Conservation (phyloP, 2,329 filamentous ascomycete species). For the Lachnellula subtilissima region DNA sequence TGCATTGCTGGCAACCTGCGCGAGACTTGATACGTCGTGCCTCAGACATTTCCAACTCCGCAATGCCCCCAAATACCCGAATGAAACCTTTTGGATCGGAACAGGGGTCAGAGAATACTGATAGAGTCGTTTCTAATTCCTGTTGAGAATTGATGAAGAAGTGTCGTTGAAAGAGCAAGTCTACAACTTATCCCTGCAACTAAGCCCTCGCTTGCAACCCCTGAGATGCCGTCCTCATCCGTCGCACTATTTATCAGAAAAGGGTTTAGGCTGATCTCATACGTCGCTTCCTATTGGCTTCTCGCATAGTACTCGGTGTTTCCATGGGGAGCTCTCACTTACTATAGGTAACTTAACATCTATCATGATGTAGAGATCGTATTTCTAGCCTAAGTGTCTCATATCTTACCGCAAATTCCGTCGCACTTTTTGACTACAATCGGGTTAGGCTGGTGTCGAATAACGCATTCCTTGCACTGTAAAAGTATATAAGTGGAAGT, state of each 20-base stretch:
- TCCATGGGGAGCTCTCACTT: background rate
- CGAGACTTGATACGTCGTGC: constrained; percentile 9
- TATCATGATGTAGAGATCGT: background rate
- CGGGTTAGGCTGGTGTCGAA: background rate
- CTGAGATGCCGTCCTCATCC: background rate
- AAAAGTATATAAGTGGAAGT: too few relatives aligned
- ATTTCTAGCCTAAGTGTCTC: background rate
- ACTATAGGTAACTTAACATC: background rate
- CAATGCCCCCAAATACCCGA: background rate
- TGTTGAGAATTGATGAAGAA: background rate
- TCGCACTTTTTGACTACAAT: constrained; percentile 4
- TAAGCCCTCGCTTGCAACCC: background rate
- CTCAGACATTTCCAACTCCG: constrained; percentile 4
- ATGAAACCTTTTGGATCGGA: background rate
- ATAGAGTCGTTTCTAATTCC: background rate
- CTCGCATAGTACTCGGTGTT: background rate
- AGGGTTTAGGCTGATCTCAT: background rate
- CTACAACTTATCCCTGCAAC: background rate
- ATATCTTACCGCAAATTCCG: background rate
- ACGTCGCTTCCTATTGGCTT: background rate
- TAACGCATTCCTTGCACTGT: background rate
- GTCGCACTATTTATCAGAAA: background rate
- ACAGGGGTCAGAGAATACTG: background rate
- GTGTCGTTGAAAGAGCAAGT: background rate
- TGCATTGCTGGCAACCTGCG: constrained; percentile 9